Evolutionary conservation across 352 stramenopile genomes (phyloP), one percentile per base, ranked within the genome.

Genomic region (Phytophthora pistaciae): DNA sequence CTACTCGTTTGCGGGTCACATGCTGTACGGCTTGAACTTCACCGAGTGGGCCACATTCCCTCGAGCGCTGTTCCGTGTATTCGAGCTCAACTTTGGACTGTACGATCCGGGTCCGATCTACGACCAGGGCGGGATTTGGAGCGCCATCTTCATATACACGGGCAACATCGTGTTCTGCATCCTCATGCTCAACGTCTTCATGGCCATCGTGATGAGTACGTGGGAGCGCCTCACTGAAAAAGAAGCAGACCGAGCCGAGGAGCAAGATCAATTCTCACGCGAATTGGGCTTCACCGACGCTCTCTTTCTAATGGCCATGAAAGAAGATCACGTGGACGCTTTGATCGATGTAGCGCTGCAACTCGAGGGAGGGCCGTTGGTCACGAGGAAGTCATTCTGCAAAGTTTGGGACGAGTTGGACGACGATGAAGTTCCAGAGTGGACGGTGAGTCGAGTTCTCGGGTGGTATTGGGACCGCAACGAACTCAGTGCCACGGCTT

Each of bases 121-220:
- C 64, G 84, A 91, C 44, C 79, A 84, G 10, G 74, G 82, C 9
- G 84, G 84, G 0, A 82, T 88, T 59, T 78, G 90, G 52, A 91
- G 84, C 38, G 82, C 79, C 20, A 83, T 90, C 57, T 92, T 87
- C 70, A 90, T 92, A 59, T 92, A 92, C 74, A 85, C 84, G 9
- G 79, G 80, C 2, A 92, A 84, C 53, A 68, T 85, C 38, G 81
- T 92, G 5, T 92, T 92, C 57, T 91, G 82, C 60, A 92, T 92
- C 61, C 81, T 92, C 60, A 90, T 92, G 84, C 79, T 92, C 44
- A 92, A 92, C 53, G 77, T 92, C 1, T 92, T 92, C 62, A 92
- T 92, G 84, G 84, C 84, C 20, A 92, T 92, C 62, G 82, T 92
- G 55, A 91, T 92, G 83, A 89, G 75, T 46, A 92, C 83, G 27